These are phyloP conservation scores for Trichoderma sp. DNA, from an alignment of 2,329 filamentous ascomycete species.

Conservation along the genomic window DNA sequence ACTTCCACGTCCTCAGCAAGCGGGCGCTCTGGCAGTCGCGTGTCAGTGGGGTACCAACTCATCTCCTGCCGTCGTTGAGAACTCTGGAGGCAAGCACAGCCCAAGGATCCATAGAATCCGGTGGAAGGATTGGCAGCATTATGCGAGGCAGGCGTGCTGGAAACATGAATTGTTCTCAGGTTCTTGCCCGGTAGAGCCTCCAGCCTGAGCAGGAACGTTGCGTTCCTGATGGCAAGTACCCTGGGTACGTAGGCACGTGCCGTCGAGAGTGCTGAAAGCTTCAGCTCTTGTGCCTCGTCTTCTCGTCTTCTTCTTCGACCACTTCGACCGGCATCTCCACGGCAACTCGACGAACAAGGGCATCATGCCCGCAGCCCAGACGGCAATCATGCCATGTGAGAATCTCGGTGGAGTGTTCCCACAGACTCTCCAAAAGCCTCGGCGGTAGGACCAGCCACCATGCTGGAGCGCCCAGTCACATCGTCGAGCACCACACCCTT, in stretches of 20 bases:
- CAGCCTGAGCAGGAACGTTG: not conserved
- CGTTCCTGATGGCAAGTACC: too few species aligned
- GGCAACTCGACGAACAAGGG: not conserved
- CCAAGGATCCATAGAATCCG: not conserved
- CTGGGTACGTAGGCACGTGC: not conserved
- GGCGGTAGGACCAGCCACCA: not conserved
- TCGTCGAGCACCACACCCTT: constrained; percentile 12
- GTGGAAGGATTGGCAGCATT: not conserved
- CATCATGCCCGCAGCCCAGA: not conserved
- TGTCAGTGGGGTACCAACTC: constrained; percentile 18
- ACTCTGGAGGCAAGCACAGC: constrained; percentile 1
- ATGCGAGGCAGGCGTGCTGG: not conserved
- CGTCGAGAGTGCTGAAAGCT: not conserved
- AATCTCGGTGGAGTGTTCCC: not conserved
- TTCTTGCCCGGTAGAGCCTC: not conserved
- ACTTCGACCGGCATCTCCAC: not conserved
- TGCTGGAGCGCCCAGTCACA: constrained; percentile 5
- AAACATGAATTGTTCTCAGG: not conserved
- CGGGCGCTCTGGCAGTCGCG: constrained; percentile 20
- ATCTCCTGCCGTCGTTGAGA: constrained; percentile 9
- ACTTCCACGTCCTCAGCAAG: not conserved
- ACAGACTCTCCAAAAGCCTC: not conserved
- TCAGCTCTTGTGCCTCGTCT: not conserved
- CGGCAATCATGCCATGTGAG: constrained; percentile 12
- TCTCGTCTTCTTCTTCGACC: not conserved